Evolutionary conservation across 768 basidiomycete genomes (phyloP).

Genomic region (Pleurotus tuber-regium): DNA sequence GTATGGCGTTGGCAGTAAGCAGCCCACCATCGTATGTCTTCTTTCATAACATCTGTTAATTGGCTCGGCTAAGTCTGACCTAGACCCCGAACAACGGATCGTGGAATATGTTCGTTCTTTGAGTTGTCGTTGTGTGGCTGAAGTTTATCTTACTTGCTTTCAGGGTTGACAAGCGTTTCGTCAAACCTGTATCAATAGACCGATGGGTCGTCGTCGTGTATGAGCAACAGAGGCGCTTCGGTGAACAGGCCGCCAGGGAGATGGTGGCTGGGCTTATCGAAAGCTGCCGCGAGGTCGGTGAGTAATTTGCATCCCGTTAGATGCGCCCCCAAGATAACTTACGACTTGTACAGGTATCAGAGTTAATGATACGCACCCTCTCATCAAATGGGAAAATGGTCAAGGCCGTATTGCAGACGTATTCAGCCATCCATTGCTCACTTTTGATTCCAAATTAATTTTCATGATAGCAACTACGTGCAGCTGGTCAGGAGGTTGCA

Average conservation of each 20-base stretch:
- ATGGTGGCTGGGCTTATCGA: constrained; percentile 53
- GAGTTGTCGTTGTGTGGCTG: constrained; percentile 1
- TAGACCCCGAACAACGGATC: constrained; percentile 64
- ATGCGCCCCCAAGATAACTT: background rate
- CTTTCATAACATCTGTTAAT: background rate
- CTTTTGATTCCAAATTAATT: background rate
- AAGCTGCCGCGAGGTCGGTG: constrained; percentile 57
- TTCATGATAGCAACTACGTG: constrained; percentile 37
- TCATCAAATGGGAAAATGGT: constrained; percentile 55
- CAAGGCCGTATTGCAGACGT: constrained; percentile 50
- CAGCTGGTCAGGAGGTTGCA: constrained; percentile 46
- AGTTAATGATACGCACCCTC: constrained; percentile 41
- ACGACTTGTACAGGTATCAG: constrained; percentile 47
- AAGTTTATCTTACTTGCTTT: background rate
- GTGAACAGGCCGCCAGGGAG: constrained; percentile 41
- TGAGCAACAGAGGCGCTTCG: constrained; percentile 59
- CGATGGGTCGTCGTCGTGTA: constrained; percentile 68
- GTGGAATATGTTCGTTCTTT: constrained; percentile 68
- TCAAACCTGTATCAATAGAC: constrained; percentile 46
- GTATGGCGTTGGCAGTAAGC: constrained; percentile 58
- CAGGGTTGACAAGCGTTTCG: constrained; percentile 76
- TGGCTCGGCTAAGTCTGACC: constrained; percentile 10
- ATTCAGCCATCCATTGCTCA: background rate
- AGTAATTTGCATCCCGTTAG: no score
- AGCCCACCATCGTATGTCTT: constrained; percentile 53